These are phyloP conservation scores for Collybiopsis luxurians DNA, from an alignment of 768 basidiomycete genomes.

Conservation along the genomic window DNA sequence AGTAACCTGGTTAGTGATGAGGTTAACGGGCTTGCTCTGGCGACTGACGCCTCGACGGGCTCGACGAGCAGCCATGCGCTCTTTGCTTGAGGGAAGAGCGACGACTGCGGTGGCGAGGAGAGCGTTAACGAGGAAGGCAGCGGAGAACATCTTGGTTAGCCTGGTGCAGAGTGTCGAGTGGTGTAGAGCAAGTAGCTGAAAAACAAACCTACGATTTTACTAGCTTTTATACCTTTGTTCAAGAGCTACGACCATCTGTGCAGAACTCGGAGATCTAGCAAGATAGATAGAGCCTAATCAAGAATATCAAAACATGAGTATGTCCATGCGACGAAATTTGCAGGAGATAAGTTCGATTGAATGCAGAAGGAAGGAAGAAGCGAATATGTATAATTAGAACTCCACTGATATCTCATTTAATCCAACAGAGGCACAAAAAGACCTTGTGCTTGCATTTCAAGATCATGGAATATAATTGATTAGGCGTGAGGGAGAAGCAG, in stretches of 20 bases:
- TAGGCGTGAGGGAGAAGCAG: no score
- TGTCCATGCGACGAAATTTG: not conserved
- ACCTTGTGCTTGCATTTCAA: no score
- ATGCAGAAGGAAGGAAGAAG: not conserved
- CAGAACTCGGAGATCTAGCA: no score
- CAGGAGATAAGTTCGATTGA: not conserved
- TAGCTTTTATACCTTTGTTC: no score
- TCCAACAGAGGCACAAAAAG: not conserved
- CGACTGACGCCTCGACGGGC: not conserved
- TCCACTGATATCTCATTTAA: not conserved
- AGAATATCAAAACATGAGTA: not conserved
- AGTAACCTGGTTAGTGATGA: not conserved
- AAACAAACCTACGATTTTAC: no score
- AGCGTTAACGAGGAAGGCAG: not conserved
- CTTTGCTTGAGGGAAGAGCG: conserved; percentile 5
- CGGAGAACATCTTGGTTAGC: conserved; percentile 1
- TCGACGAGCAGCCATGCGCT: not conserved
- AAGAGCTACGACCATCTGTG: no score
- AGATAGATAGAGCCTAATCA: not conserved
- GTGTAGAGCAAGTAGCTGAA: not conserved
- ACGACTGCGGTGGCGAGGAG: conserved; percentile 1
- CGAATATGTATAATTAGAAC: not conserved
- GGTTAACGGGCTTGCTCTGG: conserved; percentile 7
- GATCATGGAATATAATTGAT: no score
- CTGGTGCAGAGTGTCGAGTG: not conserved